Evolutionary conservation across 306 rosid genomes (phyloP).

Genomic region (Astragalus glycyphyllos): DNA sequence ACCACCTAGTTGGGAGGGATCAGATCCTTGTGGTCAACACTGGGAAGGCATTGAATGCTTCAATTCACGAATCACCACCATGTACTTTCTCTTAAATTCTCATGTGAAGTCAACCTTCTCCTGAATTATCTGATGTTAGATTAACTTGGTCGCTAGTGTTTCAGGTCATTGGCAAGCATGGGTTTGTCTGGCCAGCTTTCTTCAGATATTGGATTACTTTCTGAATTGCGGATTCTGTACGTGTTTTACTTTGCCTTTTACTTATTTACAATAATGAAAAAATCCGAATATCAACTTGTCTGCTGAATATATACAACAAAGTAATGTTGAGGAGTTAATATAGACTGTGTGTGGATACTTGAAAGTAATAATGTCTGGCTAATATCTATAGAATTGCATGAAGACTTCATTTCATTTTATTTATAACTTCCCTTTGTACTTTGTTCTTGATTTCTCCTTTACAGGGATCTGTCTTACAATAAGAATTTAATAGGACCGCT

Average conservation of each 20-base stretch:
- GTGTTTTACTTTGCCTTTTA: constrained; percentile 37
- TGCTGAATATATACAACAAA: neutral
- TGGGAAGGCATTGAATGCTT: constrained; percentile 56
- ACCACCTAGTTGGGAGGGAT: constrained; percentile 47
- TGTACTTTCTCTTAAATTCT: constrained; percentile 47
- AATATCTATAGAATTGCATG: neutral
- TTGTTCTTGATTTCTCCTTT: constrained; percentile 35
- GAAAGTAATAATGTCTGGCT: constrained; percentile 10
- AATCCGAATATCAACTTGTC: neutral
- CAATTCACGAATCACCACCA: constrained; percentile 42
- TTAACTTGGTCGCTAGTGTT: constrained; percentile 30
- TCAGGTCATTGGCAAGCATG: constrained; percentile 59
- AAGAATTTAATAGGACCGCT: constrained; percentile 53
- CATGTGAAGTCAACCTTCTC: constrained; percentile 29
- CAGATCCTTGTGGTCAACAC: constrained; percentile 49
- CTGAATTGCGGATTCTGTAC: constrained; percentile 59
- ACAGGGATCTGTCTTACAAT: constrained; percentile 76
- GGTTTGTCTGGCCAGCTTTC: constrained; percentile 59
- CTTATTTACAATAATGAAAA: constrained; percentile 7
- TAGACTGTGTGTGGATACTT: neutral
- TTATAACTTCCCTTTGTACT: constrained; percentile 21
- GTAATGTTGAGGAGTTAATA: constrained; percentile 15
- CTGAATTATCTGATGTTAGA: constrained; percentile 20
- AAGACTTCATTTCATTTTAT: neutral
- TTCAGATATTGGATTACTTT: constrained; percentile 52